These are phyloP conservation scores for Boletus sp. DNA, from an alignment of 1,284 basidiomycete species.

Conservation along the genomic window DNA sequence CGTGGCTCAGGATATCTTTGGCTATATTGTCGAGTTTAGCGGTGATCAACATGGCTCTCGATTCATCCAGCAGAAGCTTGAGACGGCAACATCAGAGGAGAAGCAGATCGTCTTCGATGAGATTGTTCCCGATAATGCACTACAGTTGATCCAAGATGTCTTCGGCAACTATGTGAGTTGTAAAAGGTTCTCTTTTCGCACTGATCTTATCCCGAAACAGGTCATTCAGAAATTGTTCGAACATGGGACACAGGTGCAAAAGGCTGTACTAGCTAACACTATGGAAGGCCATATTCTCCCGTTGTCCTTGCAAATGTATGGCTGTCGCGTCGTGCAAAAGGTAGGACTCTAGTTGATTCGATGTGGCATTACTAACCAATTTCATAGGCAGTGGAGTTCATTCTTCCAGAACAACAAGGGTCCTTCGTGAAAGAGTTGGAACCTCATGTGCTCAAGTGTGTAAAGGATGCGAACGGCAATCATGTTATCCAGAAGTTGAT, in stretches of 20 bases:
- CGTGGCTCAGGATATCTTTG: conserved; percentile 70
- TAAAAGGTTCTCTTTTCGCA: not conserved
- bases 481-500: conserved; percentile 91
- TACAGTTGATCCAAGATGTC: conserved; percentile 87
- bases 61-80: conserved; percentile 84
- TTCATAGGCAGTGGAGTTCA: conserved; percentile 76
- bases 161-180: conserved; percentile 90
- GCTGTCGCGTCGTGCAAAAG: conserved; percentile 90
- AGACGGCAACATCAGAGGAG: conserved; percentile 73
- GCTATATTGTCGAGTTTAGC: conserved; percentile 89
- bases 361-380: conserved; percentile 6
- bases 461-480: conserved; percentile 92
- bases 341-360: conserved; percentile 34
- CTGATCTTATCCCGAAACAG: conserved; percentile 37
- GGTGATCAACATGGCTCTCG: conserved; percentile 92
- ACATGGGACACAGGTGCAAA: conserved; percentile 77
- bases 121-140: conserved; percentile 73
- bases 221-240: conserved; percentile 96
- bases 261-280: conserved; percentile 63
- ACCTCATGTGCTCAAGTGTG: conserved; percentile 79
- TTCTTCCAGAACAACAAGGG: conserved; percentile 75
- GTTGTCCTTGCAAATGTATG: conserved; percentile 92
- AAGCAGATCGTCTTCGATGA: conserved; percentile 86
- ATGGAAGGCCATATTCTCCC: conserved; percentile 81
- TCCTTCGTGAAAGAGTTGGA: conserved; percentile 79